Conservation (phyloP, 208 protist species). For the Strigomonas galati region DNA sequence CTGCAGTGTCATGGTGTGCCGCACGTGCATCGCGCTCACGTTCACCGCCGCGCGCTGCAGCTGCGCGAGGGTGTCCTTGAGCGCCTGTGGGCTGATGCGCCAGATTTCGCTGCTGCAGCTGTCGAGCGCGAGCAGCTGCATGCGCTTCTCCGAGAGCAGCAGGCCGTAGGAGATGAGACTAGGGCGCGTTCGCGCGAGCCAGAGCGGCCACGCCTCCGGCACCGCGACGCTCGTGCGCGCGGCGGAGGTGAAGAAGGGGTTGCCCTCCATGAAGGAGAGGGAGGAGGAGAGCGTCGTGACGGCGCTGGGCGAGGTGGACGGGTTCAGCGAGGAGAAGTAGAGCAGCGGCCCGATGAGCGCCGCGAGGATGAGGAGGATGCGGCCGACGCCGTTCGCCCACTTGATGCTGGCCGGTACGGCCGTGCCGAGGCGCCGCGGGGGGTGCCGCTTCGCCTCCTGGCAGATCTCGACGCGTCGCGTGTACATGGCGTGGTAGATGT, state of each 20-base stretch:
- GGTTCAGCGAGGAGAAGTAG: slow-evolving; percentile 89
- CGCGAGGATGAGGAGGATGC: slow-evolving; percentile 50
- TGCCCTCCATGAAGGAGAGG: slow-evolving; percentile 52
- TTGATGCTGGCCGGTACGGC: slow-evolving; percentile 37
- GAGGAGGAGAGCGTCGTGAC: slow-evolving; percentile 34
- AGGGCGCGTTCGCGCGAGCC: slow-evolving; percentile 56
- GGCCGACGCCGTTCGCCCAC: slow-evolving; percentile 31
- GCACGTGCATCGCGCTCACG: not conserved
- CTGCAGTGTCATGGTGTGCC: slow-evolving; percentile 1
- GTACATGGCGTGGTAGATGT: slow-evolving; percentile 62
- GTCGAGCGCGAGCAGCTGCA: slow-evolving; percentile 54
- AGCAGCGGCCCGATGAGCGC: slow-evolving; percentile 75
- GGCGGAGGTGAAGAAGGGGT: slow-evolving; percentile 49
- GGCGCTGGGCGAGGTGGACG: slow-evolving; percentile 45
- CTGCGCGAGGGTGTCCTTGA: slow-evolving; percentile 22
- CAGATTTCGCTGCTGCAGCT: slow-evolving; percentile 56
- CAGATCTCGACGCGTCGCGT: slow-evolving; percentile 28
- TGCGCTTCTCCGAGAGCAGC: slow-evolving; percentile 16
- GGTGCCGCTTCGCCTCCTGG: slow-evolving; percentile 6
- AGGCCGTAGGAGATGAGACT: slow-evolving; percentile 35
- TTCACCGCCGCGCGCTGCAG: slow-evolving; percentile 12
- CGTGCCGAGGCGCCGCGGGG: slow-evolving; percentile 27
- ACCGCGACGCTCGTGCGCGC: slow-evolving; percentile 21
- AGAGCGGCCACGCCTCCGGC: slow-evolving; percentile 32
- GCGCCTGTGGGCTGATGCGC: slow-evolving; percentile 49